phyloP scores from a whole-genome alignment of 2,329 filamentous ascomycete species.

The Phoma sp. region DNA sequence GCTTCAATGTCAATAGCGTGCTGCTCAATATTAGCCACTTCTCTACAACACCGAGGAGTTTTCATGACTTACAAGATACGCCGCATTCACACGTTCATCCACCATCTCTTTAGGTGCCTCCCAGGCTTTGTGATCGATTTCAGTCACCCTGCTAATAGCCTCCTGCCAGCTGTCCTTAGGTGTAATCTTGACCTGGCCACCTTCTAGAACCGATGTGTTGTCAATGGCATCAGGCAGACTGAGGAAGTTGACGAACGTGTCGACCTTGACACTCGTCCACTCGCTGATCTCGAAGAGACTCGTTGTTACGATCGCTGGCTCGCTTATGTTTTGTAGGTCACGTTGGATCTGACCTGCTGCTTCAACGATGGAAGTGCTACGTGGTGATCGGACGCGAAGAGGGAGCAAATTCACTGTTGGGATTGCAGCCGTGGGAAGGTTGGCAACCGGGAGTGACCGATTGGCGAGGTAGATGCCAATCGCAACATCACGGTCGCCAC shows the following conservation, averaged over 20 bases:
- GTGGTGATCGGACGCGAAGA: conserved; percentile 61
- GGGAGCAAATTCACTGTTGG: conserved; percentile 85
- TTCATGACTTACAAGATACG: conserved; percentile 49
- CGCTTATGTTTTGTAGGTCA: conserved; percentile 70
- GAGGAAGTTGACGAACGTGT: conserved; percentile 84
- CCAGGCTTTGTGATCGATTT: conserved; percentile 14
- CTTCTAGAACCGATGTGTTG: conserved; percentile 2
- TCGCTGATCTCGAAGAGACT: conserved; percentile 73
- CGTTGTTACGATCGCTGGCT: conserved; percentile 62
- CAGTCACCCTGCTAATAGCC: conserved; percentile 26
- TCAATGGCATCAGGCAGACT: conserved; percentile 56
- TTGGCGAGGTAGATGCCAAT: conserved; percentile 88
- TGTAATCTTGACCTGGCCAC: conserved; percentile 28
- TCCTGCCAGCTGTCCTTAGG: conserved; percentile 25
- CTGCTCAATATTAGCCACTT: conserved; percentile 42
- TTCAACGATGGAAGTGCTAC: conserved; percentile 49
- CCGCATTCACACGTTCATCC: conserved; percentile 30
- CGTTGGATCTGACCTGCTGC: conserved; percentile 69
- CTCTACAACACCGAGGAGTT: too few relatives aligned
- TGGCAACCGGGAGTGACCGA: conserved; percentile 62
- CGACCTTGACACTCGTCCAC: conserved; percentile 77
- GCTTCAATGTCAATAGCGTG: conserved; percentile 64
- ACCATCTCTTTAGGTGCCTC: conserved; percentile 29
- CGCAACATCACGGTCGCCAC: conserved; percentile 56
- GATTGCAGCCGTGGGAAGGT: conserved; percentile 61